Percentiles rank a stretch among this genome's conserved stretches.
Conservation (phyloP, 1,284 basidiomycete genomes). For the Trichosporon sp. region DNA sequence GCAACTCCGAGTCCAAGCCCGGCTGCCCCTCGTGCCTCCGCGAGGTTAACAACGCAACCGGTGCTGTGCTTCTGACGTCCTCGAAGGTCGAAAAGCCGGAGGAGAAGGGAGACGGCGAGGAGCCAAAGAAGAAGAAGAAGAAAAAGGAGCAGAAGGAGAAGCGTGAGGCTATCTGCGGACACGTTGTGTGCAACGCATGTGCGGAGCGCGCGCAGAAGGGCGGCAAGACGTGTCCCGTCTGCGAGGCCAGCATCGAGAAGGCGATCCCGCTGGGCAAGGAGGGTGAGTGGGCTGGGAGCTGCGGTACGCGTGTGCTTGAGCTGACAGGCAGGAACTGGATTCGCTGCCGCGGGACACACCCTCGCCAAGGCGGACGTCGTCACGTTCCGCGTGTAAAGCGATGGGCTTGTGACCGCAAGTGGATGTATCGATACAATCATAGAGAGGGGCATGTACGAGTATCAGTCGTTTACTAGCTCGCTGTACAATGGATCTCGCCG, state of each 20-base stretch:
- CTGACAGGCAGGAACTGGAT: conserved; percentile 66
- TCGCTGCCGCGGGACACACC: conserved; percentile 83
- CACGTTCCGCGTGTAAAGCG: conserved; percentile 45
- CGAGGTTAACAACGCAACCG: conserved; percentile 68
- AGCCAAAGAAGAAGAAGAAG: conserved; percentile 26
- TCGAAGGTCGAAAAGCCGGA: conserved; percentile 19
- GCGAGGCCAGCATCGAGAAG: conserved; percentile 55
- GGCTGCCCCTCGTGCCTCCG: conserved; percentile 89
- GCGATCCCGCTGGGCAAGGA: conserved; percentile 59
- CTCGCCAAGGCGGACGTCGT: conserved; percentile 54
- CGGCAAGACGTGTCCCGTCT: conserved; percentile 71
- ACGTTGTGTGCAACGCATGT: conserved; percentile 82
- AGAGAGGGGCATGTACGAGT: background rate
- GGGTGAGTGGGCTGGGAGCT: conserved; percentile 54
- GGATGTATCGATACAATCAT: background rate
- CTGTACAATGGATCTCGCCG: background rate
- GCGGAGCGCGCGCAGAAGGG: conserved; percentile 73
- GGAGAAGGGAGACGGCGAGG: background rate
- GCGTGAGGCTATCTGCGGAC: conserved; percentile 58
- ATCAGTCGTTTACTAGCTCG: background rate
- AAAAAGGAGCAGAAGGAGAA: conserved; percentile 40
- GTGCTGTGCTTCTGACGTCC: conserved; percentile 59
- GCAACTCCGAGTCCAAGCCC: conserved; percentile 45
- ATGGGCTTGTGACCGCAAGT: background rate
- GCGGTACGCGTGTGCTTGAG: background rate